Conservation (phyloP, 352 stramenopile species). For the Globisporangium canariense region DNA sequence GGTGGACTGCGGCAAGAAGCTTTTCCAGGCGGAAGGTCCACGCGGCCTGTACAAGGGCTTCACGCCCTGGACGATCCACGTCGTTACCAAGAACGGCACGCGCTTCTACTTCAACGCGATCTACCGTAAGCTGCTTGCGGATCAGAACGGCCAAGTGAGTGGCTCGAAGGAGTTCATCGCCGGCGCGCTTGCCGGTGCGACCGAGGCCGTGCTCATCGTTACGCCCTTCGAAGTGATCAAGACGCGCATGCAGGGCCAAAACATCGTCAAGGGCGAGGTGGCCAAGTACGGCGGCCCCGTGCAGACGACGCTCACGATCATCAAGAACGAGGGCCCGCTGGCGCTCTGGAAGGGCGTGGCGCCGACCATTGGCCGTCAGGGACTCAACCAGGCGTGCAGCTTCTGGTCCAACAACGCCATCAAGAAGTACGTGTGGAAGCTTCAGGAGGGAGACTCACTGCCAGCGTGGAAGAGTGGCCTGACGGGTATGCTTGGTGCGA, state of each 20-base stretch:
- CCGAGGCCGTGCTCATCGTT: constrained; percentile 95
- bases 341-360: constrained; percentile 95
- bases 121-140: constrained; percentile 69
- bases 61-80: constrained; percentile 86
- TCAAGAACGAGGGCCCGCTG: constrained; percentile 91
- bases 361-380: constrained; percentile 96
- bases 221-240: constrained; percentile 99
- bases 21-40: constrained; percentile 70
- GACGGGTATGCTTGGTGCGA: constrained; percentile 89
- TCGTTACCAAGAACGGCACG: constrained; percentile 89
- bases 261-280: constrained; percentile 78
- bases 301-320: constrained; percentile 91
- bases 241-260: constrained; percentile 94
- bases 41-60: constrained; percentile 87
- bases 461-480: constrained; percentile 94
- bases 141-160: constrained; percentile 80
- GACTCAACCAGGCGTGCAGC: constrained; percentile 97
- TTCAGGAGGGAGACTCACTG: constrained; percentile 85
- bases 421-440: constrained; percentile 84
- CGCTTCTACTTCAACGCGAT: constrained; percentile 89
- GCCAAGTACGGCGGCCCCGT: constrained; percentile 88
- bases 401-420: constrained; percentile 97
- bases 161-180: constrained; percentile 83
- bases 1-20: constrained; percentile 81
- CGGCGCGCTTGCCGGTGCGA: constrained; percentile 91